Evolutionary conservation across 2,329 filamentous ascomycete genomes (phyloP).

Genomic region (Scedosporium dehoogii): DNA sequence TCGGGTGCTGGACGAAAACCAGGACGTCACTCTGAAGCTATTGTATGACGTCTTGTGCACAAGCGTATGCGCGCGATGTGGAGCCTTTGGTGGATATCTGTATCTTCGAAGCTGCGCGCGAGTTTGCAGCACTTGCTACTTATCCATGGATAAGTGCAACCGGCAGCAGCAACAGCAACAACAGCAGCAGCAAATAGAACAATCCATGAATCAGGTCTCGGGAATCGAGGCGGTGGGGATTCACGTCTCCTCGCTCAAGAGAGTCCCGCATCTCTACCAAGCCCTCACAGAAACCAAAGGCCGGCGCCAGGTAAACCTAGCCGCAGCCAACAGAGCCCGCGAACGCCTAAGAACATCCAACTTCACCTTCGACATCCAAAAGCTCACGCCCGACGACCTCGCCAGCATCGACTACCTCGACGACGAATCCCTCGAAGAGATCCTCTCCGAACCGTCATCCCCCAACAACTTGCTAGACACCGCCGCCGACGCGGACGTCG

Average conservation of each 20-base stretch:
- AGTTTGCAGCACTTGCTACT: neutral
- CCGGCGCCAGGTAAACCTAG: neutral
- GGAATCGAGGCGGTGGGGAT: conserved; percentile 2
- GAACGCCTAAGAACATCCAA: neutral
- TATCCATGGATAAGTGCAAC: neutral
- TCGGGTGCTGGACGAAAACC: neutral
- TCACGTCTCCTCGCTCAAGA: neutral
- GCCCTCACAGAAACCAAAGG: neutral
- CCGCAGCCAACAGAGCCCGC: neutral
- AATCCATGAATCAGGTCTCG: neutral
- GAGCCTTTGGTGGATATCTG: neutral
- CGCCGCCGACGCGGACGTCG: neutral
- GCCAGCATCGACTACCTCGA: neutral
- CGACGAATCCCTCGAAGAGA: neutral
- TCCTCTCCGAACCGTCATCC: neutral
- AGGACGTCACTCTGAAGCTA: neutral
- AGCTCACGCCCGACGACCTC: neutral
- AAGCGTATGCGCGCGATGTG: neutral
- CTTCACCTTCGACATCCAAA: neutral
- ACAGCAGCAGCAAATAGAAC: neutral
- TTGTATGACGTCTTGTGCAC: neutral
- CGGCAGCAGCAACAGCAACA: neutral
- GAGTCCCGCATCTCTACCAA: neutral
- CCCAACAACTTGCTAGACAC: neutral
- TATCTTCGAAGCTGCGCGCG: neutral